phyloP scores from a whole-genome alignment of 2,329 filamentous ascomycete genomes.

The Aspergillus sclerotialis region DNA sequence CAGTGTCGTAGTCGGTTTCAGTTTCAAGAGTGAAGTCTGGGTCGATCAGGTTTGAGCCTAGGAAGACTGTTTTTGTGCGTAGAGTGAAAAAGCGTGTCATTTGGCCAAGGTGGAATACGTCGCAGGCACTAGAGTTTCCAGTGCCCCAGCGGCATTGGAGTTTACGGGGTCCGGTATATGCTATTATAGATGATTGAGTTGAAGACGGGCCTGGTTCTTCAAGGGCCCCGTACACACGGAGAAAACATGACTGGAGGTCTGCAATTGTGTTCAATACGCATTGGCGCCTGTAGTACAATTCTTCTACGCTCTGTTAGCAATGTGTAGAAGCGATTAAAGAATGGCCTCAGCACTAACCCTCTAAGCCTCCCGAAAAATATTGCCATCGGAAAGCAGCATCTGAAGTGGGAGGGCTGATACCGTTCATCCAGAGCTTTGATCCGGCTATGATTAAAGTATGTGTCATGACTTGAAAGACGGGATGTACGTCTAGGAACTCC shows the following conservation, averaged over 20 bases:
- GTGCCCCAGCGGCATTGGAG: constrained; percentile 37
- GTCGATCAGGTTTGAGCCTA: constrained; percentile 35
- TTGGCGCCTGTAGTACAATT: constrained; percentile 36
- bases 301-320: constrained; percentile 23
- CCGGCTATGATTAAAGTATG: constrained; percentile 30
- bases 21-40: constrained; percentile 19
- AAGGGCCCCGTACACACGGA: constrained; percentile 34
- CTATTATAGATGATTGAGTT: no score
- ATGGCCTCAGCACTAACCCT: no score
- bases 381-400: constrained; percentile 2
- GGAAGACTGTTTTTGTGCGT: constrained; percentile 33
- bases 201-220: constrained; percentile 17
- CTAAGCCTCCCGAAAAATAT: constrained; percentile 25
- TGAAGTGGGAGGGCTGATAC: constrained; percentile 14
- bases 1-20: constrained; percentile 4
- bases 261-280: constrained; percentile 36
- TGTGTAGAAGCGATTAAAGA: no score
- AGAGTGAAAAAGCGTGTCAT: constrained; percentile 37
- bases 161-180: constrained; percentile 16
- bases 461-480: constrained; percentile 22
- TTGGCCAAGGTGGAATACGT: constrained; percentile 39
- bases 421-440: constrained; percentile 29
- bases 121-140: constrained; percentile 36
- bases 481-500: constrained; percentile 20
- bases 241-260: constrained; percentile 36